These are phyloP conservation scores for Citrullus mucosospermus DNA, from an alignment of 306 rosid species.

Conservation along the genomic window DNA sequence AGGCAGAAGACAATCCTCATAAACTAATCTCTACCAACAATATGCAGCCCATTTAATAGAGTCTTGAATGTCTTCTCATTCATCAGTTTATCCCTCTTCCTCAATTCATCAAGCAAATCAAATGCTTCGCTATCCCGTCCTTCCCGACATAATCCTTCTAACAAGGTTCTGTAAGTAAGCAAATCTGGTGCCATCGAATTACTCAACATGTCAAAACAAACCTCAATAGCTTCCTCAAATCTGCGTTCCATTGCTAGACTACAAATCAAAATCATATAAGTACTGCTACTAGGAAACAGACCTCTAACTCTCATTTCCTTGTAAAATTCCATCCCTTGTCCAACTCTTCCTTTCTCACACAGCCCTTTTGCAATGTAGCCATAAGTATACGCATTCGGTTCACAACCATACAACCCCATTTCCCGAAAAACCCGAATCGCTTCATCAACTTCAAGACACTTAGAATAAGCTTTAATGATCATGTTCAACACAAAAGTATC, in stretches of 20 bases:
- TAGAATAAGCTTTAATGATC: constrained; percentile 75
- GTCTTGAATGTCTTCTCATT: constrained; percentile 34
- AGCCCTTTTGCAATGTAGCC: constrained; percentile 63
- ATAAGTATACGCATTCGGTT: constrained; percentile 65
- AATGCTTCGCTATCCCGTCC: constrained; percentile 52
- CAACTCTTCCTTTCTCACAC: constrained; percentile 92
- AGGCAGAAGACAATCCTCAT: neutral
- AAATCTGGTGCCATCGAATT: constrained; percentile 59
- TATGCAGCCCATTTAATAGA: constrained; percentile 52
- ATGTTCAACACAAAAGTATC: constrained; percentile 69
- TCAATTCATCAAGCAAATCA: constrained; percentile 53
- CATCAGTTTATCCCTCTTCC: constrained; percentile 45
- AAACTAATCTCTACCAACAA: constrained; percentile 12
- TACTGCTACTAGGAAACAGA: constrained; percentile 49
- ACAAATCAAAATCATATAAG: constrained; percentile 51
- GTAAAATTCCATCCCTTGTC: constrained; percentile 55
- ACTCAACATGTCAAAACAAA: constrained; percentile 60
- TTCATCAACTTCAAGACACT: constrained; percentile 72
- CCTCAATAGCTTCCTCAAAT: constrained; percentile 56
- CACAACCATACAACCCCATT: constrained; percentile 82
- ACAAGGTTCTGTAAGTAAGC: constrained; percentile 65
- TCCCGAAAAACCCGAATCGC: constrained; percentile 56
- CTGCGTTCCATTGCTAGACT: constrained; percentile 52
- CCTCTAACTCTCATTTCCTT: constrained; percentile 57
- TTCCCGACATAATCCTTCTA: constrained; percentile 66